phyloP scores from a whole-genome alignment of 2,329 filamentous ascomycete species.

The Teratosphaeria nubilosa region DNA sequence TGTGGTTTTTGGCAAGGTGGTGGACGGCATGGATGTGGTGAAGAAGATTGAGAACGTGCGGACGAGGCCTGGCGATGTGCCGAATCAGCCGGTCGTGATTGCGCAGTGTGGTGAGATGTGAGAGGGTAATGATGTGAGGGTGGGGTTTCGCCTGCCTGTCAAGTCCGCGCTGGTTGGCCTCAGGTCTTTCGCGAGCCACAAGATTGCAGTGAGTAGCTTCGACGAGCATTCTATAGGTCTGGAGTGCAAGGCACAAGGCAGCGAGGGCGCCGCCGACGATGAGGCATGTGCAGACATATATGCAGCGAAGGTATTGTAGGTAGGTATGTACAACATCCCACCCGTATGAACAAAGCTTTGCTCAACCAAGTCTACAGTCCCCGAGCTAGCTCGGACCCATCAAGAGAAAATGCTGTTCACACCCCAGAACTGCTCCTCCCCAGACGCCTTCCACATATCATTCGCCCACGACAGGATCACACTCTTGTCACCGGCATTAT shows the following conservation, averaged over 20 bases:
- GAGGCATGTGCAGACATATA: background rate
- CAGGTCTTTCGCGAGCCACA: background rate
- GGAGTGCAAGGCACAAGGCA: background rate
- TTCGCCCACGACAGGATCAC: constrained; percentile 75
- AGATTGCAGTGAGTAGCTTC: background rate
- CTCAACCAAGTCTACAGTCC: background rate
- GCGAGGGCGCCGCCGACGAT: background rate
- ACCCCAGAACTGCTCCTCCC: constrained; percentile 71
- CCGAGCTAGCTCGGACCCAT: background rate
- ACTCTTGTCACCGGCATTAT: constrained; percentile 54
- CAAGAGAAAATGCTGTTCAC: constrained; percentile 33
- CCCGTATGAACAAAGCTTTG: background rate
- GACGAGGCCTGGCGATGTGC: constrained; percentile 70
- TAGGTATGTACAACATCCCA: background rate
- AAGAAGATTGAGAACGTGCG: constrained; percentile 86
- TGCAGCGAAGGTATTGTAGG: background rate
- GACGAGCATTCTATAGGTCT: background rate
- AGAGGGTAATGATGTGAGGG: background rate
- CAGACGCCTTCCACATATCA: constrained; percentile 71
- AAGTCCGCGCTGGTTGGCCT: background rate
- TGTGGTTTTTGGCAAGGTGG: constrained; percentile 86
- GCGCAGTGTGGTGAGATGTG: constrained; percentile 91
- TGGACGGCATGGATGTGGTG: constrained; percentile 83
- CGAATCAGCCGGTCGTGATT: constrained; percentile 74
- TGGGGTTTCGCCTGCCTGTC: background rate